Conservation (phyloP, 345 rosid species). For the Gynandropsis gynandra region DNA sequence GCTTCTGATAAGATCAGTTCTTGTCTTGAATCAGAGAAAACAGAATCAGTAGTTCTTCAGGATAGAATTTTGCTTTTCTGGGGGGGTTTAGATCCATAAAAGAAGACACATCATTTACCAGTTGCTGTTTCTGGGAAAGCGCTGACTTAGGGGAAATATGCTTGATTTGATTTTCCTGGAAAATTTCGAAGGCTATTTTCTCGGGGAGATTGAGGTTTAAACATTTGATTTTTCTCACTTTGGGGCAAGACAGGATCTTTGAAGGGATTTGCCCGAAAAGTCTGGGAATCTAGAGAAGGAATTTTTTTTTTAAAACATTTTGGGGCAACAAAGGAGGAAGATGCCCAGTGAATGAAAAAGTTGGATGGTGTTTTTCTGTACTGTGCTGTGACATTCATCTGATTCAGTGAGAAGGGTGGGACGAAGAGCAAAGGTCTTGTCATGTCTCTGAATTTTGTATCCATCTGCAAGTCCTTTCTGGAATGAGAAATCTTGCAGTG, state of each 20-base stretch:
- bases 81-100: conserved; percentile 28
- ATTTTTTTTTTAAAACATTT: conserved; percentile 11
- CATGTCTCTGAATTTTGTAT: conserved; percentile 31
- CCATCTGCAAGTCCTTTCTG: conserved; percentile 22
- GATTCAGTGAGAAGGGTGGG: conserved; percentile 29
- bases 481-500: conserved; percentile 26
- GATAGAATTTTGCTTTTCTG: neutral
- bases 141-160: conserved; percentile 27
- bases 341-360: too few species aligned
- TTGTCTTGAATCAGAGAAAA: conserved; percentile 23
- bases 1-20: conserved; percentile 23
- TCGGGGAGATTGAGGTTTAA: conserved; percentile 12
- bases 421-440: conserved; percentile 32
- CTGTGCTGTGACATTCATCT: conserved; percentile 25
- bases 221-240: conserved; percentile 19
- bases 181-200: conserved; percentile 10
- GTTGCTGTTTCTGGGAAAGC: conserved; percentile 26
- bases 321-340: neutral
- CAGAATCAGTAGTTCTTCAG: conserved; percentile 10
- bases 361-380: too few species aligned
- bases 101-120: conserved; percentile 8
- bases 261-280: conserved; percentile 12
- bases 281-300: conserved; percentile 19
- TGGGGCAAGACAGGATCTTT: conserved; percentile 26
- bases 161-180: conserved; percentile 17